Base-by-base conservation (phyloP, 2,329 filamentous ascomycete species). In the Fusarium lateritium region DNA sequence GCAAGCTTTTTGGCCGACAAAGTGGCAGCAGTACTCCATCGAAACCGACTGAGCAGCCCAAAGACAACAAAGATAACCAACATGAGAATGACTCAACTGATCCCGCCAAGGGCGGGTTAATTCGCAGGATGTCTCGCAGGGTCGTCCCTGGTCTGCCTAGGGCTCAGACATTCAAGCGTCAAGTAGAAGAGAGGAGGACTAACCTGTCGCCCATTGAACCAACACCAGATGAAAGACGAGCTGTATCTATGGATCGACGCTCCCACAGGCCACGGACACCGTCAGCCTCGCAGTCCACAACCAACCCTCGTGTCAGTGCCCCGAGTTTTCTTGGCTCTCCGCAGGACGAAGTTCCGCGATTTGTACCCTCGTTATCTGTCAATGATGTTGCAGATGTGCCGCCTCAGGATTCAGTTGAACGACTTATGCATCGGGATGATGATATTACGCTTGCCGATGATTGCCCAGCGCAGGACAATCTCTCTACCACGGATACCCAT, bases 91-190 rank as follows among this genome's bases (percentile, higher is more conserved):
- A 69, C 31, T 38, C 62, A 45, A 74, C 74, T 51, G 79, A 79
- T 43, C 62, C 68, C 31, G 63, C 72, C 53, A 78, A 74, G 61
- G 74, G 77, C 22, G 79, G 79, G 43, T 61, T 82, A 46, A 78
- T 81, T 34, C 81, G 81, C 55, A 83, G 83, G 63, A 77, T 80
- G 62, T 82, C 83, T 31, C 80, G 88, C 70, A 89, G 86, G 74
- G 92, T 94, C n/a, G 89, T 94, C 17, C 91, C 94, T 19, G 91
- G 91, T 17, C 82, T 97, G 38, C 93, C 94, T 39, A 88, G 93
- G 49, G 84, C 90, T 6, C 88, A 91, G 73, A 97, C 93, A 0
- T 94, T 97, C 80, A 92, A 90, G 79, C 88, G 94, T 73, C 93
- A 95, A 78, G 88, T 92, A 76, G 95, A 93, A 28, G 94, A 97